These are phyloP conservation scores for Gossypium australe DNA, from an alignment of 345 rosid species.

Conservation along the genomic window DNA sequence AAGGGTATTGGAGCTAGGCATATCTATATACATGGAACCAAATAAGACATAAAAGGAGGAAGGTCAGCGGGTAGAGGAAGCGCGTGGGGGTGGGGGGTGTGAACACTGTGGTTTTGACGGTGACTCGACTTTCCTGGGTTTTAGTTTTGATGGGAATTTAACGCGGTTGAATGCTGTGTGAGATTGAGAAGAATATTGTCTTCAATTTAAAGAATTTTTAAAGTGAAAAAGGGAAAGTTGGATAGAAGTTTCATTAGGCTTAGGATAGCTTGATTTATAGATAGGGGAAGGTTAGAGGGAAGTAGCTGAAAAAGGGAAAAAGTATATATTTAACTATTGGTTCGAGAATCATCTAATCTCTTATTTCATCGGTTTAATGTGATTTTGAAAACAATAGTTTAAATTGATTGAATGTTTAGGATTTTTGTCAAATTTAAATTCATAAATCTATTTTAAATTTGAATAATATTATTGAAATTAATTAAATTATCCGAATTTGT, in stretches of 20 bases:
- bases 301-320: too few relatives aligned
- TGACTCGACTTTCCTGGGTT: conserved; percentile 1
- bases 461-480: too few relatives aligned
- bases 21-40: background rate
- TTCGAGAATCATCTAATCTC: too few relatives aligned
- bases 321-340: too few relatives aligned
- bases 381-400: too few relatives aligned
- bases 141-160: background rate
- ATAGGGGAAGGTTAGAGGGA: too few relatives aligned
- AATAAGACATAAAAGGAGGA: background rate
- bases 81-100: conserved; percentile 4
- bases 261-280: too few relatives aligned
- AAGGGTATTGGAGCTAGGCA: background rate
- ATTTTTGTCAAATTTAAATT: too few relatives aligned
- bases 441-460: too few relatives aligned
- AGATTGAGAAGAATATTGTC: background rate
- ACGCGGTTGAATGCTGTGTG: background rate
- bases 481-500: too few relatives aligned
- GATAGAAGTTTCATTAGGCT: background rate
- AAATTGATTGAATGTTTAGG: too few relatives aligned
- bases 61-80: conserved; percentile 5
- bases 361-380: too few relatives aligned
- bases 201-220: background rate
- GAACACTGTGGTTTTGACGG: conserved; percentile 3
- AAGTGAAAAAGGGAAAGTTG: background rate